These are phyloP conservation scores for Plasmodium gonderi DNA, from an alignment of 169 alveolate species.

Conservation along the genomic window DNA sequence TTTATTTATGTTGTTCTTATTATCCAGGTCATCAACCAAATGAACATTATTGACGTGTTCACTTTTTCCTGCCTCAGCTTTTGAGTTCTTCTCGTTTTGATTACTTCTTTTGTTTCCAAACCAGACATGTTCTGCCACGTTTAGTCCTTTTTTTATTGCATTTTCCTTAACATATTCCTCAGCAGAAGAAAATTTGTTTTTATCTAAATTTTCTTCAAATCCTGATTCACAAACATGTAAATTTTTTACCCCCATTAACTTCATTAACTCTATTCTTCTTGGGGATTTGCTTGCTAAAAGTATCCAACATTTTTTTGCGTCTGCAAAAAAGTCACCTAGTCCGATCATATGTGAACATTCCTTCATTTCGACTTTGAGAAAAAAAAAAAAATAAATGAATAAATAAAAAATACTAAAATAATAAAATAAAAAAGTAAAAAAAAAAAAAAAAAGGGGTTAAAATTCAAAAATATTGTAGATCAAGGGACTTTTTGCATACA, in stretches of 20 bases:
- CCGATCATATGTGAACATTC: slow-evolving; percentile 49
- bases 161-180: slow-evolving; percentile 82
- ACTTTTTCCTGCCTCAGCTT: neutral
- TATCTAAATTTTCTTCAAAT: slow-evolving; percentile 83
- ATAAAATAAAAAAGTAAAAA: no score
- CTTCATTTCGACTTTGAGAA: neutral
- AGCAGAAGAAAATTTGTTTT: slow-evolving; percentile 61
- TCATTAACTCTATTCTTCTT: slow-evolving; percentile 61
- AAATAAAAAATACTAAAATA: neutral
- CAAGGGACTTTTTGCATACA: neutral
- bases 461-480: neutral
- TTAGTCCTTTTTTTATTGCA: slow-evolving; percentile 81
- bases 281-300: slow-evolving; percentile 72
- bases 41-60: neutral
- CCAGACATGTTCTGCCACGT: slow-evolving; percentile 79
- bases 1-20: neutral
- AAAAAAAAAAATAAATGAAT: neutral
- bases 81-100: neutral
- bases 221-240: slow-evolving; percentile 75
- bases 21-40: neutral
- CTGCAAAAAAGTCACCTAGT: slow-evolving; percentile 25
- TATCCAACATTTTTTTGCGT: slow-evolving; percentile 39
- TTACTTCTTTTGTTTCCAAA: slow-evolving; percentile 27
- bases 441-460: neutral
- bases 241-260: slow-evolving; percentile 51